Percentiles rank a stretch among this genome's conserved stretches.
These are phyloP conservation scores for Arthrobotrys iridis DNA, from an alignment of 2,329 filamentous ascomycete genomes.

Conservation along the genomic window DNA sequence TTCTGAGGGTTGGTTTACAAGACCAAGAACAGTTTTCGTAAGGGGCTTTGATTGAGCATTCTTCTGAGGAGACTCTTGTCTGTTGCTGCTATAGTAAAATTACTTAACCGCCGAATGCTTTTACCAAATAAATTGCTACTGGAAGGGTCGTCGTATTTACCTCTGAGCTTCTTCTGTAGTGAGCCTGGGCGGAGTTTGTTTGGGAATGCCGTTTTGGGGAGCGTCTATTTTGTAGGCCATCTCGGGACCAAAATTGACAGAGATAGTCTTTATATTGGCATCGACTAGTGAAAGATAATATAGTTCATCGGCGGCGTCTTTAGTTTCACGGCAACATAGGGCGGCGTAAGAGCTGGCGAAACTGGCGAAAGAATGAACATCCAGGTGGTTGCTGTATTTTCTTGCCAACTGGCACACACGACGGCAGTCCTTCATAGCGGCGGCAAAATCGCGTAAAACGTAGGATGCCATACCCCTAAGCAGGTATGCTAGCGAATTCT, in stretches of 20 bases:
- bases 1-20: too few relatives aligned
- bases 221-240: not conserved
- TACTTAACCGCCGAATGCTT: too few relatives aligned
- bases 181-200: too few relatives aligned
- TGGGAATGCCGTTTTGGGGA: not conserved
- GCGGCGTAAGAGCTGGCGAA: not conserved
- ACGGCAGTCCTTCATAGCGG: not conserved
- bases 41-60: too few relatives aligned
- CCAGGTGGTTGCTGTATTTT: not conserved
- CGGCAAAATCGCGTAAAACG: not conserved
- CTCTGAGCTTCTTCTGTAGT: too few relatives aligned
- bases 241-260: not conserved
- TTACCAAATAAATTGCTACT: too few relatives aligned
- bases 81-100: too few relatives aligned
- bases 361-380: not conserved
- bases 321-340: not conserved
- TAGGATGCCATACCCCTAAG: not conserved
- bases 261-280: not conserved
- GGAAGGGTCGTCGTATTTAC: too few relatives aligned
- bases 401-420: not conserved
- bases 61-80: too few relatives aligned
- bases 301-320: slow-evolving; percentile 3
- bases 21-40: too few relatives aligned
- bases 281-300: not conserved
- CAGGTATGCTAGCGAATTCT: slow-evolving; percentile 2